Evolutionary conservation across 345 rosid species (phyloP).

Genomic region (Eucalyptus brandiana): DNA sequence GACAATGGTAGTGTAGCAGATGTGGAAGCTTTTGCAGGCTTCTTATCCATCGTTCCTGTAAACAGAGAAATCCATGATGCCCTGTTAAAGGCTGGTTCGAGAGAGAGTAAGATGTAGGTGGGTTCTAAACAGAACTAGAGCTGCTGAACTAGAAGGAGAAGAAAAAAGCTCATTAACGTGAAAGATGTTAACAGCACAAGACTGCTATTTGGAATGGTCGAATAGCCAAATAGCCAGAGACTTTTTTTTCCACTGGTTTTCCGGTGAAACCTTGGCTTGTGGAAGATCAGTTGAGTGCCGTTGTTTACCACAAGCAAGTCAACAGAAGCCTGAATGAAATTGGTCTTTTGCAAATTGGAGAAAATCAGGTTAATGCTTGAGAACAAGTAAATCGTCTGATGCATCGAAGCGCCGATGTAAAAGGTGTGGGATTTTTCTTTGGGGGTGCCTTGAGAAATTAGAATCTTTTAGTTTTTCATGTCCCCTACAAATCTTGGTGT

Average conservation of each 20-base stretch:
- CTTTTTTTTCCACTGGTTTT: neutral
- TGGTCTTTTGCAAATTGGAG: neutral
- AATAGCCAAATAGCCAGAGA: neutral
- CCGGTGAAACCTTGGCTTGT: neutral
- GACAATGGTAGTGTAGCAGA: constrained; percentile 39
- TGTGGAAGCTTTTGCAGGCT: constrained; percentile 34
- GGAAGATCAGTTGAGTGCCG: neutral
- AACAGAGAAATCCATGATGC: constrained; percentile 51
- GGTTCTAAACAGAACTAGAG: constrained; percentile 44
- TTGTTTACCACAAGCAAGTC: neutral
- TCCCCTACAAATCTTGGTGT: neutral
- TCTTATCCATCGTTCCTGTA: constrained; percentile 15
- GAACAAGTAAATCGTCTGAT: neutral
- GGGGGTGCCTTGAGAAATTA: neutral
- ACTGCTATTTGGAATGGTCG: neutral
- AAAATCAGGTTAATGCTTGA: neutral
- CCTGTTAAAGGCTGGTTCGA: constrained; percentile 31
- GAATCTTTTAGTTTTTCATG: neutral
- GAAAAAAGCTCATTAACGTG: neutral
- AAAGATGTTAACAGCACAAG: neutral
- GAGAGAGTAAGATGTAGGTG: constrained; percentile 6
- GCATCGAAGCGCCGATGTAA: neutral
- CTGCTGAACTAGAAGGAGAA: constrained; percentile 33
- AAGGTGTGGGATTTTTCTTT: neutral
- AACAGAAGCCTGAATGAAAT: neutral